These are phyloP conservation scores for Globisporangium heterothallicum DNA, from an alignment of 352 stramenopile genomes.

Conservation along the genomic window DNA sequence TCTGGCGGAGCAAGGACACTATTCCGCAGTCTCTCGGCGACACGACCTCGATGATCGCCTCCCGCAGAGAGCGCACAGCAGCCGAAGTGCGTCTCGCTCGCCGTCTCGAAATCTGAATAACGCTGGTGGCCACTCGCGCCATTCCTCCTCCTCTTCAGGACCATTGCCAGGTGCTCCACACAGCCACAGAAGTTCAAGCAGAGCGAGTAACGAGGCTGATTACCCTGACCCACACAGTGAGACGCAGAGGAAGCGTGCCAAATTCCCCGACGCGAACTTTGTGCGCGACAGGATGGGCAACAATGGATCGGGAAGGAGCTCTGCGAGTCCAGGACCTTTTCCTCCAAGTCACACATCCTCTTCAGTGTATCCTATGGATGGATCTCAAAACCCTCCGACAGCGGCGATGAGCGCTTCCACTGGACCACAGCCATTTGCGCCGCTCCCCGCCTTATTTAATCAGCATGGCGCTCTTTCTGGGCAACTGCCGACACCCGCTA, in stretches of 20 bases:
- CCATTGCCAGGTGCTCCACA: not conserved
- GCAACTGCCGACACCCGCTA: constrained; percentile 2
- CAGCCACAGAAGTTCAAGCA: constrained; percentile 1
- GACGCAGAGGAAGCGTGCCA: not conserved
- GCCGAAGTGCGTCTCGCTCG: constrained; percentile 8
- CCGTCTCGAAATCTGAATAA: constrained; percentile 5
- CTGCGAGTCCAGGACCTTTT: constrained; percentile 3
- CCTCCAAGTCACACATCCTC: not conserved
- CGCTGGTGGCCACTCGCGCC: constrained; percentile 1
- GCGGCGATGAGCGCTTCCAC: not conserved
- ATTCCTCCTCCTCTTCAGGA: not conserved
- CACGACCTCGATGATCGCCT: not conserved
- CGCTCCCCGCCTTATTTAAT: constrained; percentile 2
- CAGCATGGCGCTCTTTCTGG: constrained; percentile 1
- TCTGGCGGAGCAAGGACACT: not conserved
- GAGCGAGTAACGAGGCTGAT: constrained; percentile 7
- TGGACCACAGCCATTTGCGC: not conserved
- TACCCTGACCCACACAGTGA: constrained; percentile 3
- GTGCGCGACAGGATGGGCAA: constrained; percentile 3
- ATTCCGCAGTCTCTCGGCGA: not conserved
- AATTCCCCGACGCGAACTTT: not conserved
- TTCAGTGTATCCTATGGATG: constrained; percentile 1
- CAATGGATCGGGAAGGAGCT: not conserved
- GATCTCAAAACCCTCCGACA: not conserved
- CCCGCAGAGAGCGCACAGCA: not conserved